A percentile compares a stretch with the other conserved stretches of the same genome.
Conservation (phyloP, 2,329 filamentous ascomycete genomes). For the Pseudogymnoascus sp. region DNA sequence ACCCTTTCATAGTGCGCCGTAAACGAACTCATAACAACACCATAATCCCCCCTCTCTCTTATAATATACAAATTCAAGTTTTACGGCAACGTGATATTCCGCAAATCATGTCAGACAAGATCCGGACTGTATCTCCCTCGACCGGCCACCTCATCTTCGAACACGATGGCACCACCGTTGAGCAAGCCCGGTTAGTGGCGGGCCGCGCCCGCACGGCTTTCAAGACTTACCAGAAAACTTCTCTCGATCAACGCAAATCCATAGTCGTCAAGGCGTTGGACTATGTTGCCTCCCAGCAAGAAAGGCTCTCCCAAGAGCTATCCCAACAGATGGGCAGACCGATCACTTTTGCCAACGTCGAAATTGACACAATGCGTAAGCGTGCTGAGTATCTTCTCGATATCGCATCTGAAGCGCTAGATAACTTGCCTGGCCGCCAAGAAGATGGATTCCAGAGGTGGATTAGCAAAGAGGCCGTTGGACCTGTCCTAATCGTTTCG, state of each 20-base stretch:
- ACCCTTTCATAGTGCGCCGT: background rate
- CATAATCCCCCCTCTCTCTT: background rate
- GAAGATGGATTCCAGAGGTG: background rate
- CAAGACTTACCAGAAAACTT: constrained; percentile 38
- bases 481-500: constrained; percentile 50
- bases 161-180: constrained; percentile 64
- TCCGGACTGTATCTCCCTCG: constrained; percentile 72
- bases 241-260: constrained; percentile 37
- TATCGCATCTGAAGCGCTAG: constrained; percentile 70
- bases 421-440: constrained; percentile 57
- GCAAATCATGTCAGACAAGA: background rate
- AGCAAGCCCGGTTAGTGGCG: constrained; percentile 67
- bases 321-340: constrained; percentile 47
- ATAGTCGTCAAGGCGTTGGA: constrained; percentile 29
- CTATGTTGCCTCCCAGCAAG: constrained; percentile 24
- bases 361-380: constrained; percentile 44
- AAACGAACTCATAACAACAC: background rate
- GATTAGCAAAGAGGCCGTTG: constrained; percentile 27
- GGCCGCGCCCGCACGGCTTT: constrained; percentile 45
- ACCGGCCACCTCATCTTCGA: constrained; percentile 80
- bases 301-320: constrained; percentile 39
- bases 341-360: constrained; percentile 21
- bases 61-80: background rate
- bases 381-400: constrained; percentile 44
- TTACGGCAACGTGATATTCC: background rate